phyloP scores from a whole-genome alignment of 352 stramenopile genomes.

The Peronospora destructor region DNA sequence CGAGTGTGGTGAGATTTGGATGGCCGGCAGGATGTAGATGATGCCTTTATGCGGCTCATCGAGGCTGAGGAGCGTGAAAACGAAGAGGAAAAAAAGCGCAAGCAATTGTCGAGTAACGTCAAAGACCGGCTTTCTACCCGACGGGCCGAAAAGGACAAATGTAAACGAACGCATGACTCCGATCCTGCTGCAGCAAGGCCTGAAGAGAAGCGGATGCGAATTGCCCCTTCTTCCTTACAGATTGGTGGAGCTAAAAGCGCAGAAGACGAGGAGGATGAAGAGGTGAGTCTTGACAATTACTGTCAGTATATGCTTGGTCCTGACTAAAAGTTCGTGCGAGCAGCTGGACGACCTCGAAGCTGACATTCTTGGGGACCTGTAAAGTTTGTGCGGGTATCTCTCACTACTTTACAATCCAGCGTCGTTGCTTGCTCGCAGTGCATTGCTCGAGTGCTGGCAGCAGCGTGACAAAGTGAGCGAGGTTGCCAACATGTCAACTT shows the following conservation, averaged over 20 bases:
- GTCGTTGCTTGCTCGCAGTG: neutral
- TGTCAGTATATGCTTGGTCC: slow-evolving; percentile 1
- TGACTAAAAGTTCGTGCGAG: slow-evolving; percentile 1
- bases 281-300: slow-evolving; percentile 25
- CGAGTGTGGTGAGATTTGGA: slow-evolving; percentile 1
- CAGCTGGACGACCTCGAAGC: slow-evolving; percentile 74
- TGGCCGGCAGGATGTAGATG: slow-evolving; percentile 52
- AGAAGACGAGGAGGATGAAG: slow-evolving; percentile 35
- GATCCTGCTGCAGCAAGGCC: slow-evolving; percentile 4
- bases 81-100: slow-evolving; percentile 51
- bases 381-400: slow-evolving; percentile 3
- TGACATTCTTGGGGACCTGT: slow-evolving; percentile 65
- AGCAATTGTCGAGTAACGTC: slow-evolving; percentile 39
- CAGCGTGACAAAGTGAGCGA: slow-evolving; percentile 7
- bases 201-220: slow-evolving; percentile 22
- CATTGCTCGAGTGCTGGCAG: slow-evolving; percentile 3
- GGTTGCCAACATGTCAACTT: neutral
- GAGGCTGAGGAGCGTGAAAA: slow-evolving; percentile 69
- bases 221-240: slow-evolving; percentile 7
- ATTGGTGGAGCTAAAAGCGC: slow-evolving; percentile 18
- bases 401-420: neutral
- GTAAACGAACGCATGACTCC: slow-evolving; percentile 19
- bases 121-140: slow-evolving; percentile 53
- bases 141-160: slow-evolving; percentile 27
- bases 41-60: slow-evolving; percentile 69